Conservation (phyloP, 441 rosid species). For the Daphne laureola region DNA sequence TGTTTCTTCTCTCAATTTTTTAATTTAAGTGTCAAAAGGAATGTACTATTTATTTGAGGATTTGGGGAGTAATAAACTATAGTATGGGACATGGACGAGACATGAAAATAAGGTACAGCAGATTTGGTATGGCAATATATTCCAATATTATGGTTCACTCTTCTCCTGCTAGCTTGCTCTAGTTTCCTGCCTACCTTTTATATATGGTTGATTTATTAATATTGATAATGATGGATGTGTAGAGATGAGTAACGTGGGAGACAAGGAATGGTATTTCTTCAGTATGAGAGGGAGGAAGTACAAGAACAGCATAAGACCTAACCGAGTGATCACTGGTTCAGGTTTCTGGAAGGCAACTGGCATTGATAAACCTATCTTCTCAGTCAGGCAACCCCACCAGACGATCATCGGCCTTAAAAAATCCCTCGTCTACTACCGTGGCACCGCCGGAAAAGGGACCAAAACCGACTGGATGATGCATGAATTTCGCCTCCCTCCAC, state of each 20-base stretch:
- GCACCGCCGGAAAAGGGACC: conserved; percentile 44
- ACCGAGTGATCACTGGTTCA: conserved; percentile 51
- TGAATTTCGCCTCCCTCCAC: conserved; percentile 39
- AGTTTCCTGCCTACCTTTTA: too few relatives aligned
- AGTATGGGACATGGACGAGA: too few relatives aligned
- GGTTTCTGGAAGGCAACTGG: conserved; percentile 71
- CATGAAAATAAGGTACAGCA: too few relatives aligned
- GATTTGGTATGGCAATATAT: too few relatives aligned
- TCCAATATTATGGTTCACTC: too few relatives aligned
- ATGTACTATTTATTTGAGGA: too few relatives aligned
- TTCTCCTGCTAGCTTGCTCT: too few relatives aligned
- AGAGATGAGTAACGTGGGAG: conserved; percentile 35
- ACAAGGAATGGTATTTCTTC: conserved; percentile 50
- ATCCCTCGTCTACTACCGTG: conserved; percentile 44
- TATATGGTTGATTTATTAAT: too few relatives aligned
- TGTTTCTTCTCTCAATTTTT: too few relatives aligned
- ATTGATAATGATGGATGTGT: conserved; percentile 6
- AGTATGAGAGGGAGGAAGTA: conserved; percentile 51
- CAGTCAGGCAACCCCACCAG: conserved; percentile 22
- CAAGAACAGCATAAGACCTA: conserved; percentile 50
- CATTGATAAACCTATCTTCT: conserved; percentile 39
- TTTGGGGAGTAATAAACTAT: too few relatives aligned
- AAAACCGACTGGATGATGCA: conserved; percentile 59
- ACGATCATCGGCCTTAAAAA: conserved; percentile 52
- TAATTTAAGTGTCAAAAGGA: too few relatives aligned